These are phyloP conservation scores for Erigeron canadensis DNA, from an alignment of 129 eudicot species.

Conservation along the genomic window DNA sequence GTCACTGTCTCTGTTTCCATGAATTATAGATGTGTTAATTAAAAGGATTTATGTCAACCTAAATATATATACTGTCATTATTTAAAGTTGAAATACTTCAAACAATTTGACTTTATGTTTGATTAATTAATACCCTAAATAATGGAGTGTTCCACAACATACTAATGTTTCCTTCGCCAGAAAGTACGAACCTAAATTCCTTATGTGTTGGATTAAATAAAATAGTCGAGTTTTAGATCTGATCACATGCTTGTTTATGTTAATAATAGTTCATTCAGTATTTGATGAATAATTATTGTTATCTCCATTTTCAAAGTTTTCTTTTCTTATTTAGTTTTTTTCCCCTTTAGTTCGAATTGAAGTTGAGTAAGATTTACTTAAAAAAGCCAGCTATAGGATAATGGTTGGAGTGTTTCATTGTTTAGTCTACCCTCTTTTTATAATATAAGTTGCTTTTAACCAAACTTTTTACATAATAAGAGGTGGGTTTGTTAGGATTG, in stretches of 20 bases:
- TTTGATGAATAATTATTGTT: neutral
- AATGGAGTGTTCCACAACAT: slow-evolving; percentile 29
- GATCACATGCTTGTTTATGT: slow-evolving; percentile 31
- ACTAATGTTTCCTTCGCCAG: slow-evolving; percentile 28
- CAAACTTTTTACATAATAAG: neutral
- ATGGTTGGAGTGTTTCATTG: slow-evolving; percentile 20
- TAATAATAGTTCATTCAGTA: neutral
- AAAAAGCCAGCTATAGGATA: slow-evolving; percentile 14
- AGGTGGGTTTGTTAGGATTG: neutral
- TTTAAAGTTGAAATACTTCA: slow-evolving; percentile 5
- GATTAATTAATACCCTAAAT: slow-evolving; percentile 30
- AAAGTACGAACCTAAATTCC: slow-evolving; percentile 21
- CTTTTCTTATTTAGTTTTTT: neutral
- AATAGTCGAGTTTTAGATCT: slow-evolving; percentile 32
- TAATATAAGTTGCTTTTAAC: slow-evolving; percentile 9
- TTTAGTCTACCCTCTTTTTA: slow-evolving; percentile 16
- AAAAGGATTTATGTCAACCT: slow-evolving; percentile 3
- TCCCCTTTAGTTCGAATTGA: slow-evolving; percentile 11
- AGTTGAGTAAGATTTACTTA: slow-evolving; percentile 34
- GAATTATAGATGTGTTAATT: slow-evolving; percentile 1
- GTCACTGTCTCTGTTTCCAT: slow-evolving; percentile 22
- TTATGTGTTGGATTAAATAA: slow-evolving; percentile 25
- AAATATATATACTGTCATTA: slow-evolving; percentile 16
- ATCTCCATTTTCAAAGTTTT: slow-evolving; percentile 15
- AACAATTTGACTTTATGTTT: slow-evolving; percentile 30